Percentiles rank a stretch among this genome's conserved stretches.
Evolutionary conservation across 176 grass and related monocot genomes (phyloP).

Genomic region (Oryza coarctata): DNA sequence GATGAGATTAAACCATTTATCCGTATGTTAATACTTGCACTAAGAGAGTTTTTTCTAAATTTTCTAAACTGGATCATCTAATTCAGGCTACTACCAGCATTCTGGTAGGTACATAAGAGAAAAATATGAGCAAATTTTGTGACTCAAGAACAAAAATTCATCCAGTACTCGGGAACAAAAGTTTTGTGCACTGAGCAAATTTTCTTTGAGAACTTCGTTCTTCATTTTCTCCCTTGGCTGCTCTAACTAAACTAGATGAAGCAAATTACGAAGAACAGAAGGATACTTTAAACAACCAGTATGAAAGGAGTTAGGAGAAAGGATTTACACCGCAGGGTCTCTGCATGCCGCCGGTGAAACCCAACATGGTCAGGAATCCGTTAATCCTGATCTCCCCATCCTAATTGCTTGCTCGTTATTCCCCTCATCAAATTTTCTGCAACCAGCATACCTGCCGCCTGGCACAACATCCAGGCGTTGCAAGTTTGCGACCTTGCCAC

Average conservation of each 20-base stretch:
- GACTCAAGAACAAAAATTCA: slow-evolving; percentile 45
- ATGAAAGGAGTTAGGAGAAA: slow-evolving; percentile 44
- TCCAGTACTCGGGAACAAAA: slow-evolving; percentile 36
- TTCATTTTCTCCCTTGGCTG: slow-evolving; percentile 11
- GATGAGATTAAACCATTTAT: background rate
- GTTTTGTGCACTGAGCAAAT: slow-evolving; percentile 32
- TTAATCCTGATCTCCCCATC: slow-evolving; percentile 9
- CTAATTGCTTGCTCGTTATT: slow-evolving; percentile 34
- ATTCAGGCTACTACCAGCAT: slow-evolving; percentile 16
- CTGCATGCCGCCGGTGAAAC: slow-evolving; percentile 21
- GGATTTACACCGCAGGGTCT: slow-evolving; percentile 53
- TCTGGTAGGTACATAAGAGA: background rate
- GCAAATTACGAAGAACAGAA: slow-evolving; percentile 41
- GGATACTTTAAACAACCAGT: slow-evolving; percentile 46
- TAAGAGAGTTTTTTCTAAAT: background rate
- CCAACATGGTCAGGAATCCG: background rate
- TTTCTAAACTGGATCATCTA: background rate
- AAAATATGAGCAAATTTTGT: background rate
- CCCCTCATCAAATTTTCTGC: slow-evolving; percentile 13
- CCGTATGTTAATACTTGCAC: background rate
- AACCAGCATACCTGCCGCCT: slow-evolving; percentile 10
- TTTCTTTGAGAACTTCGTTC: slow-evolving; percentile 25
- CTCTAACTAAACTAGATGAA: slow-evolving; percentile 48
- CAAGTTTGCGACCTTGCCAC: slow-evolving; percentile 16
- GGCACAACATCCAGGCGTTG: slow-evolving; percentile 23